Evolutionary conservation across 2,329 filamentous ascomycete species (phyloP).

Genomic region (Ophiostoma himal-ulmi): DNA sequence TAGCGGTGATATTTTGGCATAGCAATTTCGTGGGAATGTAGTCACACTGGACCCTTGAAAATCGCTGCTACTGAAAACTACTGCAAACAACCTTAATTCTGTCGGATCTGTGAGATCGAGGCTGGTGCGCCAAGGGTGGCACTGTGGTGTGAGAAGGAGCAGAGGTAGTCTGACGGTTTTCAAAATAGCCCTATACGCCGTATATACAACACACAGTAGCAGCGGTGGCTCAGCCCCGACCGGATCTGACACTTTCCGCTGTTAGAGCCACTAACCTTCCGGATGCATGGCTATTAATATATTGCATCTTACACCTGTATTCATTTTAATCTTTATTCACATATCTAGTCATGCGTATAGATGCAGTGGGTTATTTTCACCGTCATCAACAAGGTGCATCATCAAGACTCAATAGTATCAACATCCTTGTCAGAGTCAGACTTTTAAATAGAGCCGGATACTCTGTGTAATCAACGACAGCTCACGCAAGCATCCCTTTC

Average conservation of each 20-base stretch:
- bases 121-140: constrained; percentile 1
- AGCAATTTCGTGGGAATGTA: not conserved
- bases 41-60: not conserved
- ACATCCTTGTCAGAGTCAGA: not conserved
- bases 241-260: not conserved
- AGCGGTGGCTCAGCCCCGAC: not conserved
- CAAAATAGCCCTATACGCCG: not conserved
- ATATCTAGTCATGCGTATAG: not conserved
- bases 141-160: not conserved
- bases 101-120: not conserved
- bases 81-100: not conserved
- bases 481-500: not conserved
- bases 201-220: not conserved
- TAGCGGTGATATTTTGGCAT: not conserved
- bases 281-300: not conserved
- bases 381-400: not conserved
- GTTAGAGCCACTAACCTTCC: not conserved
- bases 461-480: not conserved
- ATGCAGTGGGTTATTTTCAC: not conserved
- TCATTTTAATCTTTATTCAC: too few species aligned
- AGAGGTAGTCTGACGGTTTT: not conserved
- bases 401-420: not conserved
- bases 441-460: not conserved
- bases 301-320: not conserved
- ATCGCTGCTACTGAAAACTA: not conserved